Base-by-base conservation (phyloP, 2,329 filamentous ascomycete species). In the Ophiostoma perfectum region DNA sequence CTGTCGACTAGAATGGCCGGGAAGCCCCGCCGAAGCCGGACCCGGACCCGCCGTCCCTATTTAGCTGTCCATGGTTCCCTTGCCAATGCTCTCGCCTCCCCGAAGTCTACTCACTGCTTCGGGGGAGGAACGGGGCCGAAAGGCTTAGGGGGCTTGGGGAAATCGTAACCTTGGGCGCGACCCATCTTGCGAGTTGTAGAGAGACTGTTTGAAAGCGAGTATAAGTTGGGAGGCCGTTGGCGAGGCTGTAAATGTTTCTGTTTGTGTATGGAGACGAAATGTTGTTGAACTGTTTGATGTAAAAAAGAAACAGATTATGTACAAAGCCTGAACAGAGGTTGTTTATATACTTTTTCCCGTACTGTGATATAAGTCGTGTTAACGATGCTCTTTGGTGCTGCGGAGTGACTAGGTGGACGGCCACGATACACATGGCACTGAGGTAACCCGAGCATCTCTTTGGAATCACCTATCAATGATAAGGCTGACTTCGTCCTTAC, bases 121-220 rank as follows among this genome's bases (percentile, higher is more conserved):
- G 44, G 67, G 5, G 64, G 52, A 14, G 64, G 52, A 36, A 42
- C 52, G 14, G 62, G 67, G 14, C 45, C 36, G 14, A 18, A 12
- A 4, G 68, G 68, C 27, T 49, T 52, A 3, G 52, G 36, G 3
- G 65, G 66, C 52, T 64, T 64, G 39, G 66, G 68, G 41, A 41
- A 41, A 18, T 70, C 66, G 64, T 70, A 62, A 9, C 66, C 64
- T 16, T 67, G 64, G 6, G 52, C 36, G 49, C 69, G 58, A 60
- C 64, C 49, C 69, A 70, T 70, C 9, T n/a, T 58, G 18, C 5
- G 9, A 18, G 16, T 44, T 62, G 58, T 14, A n/a, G 45, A 14
- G 45, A 49, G 45, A 9, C 2, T n/a, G 8, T 44, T 16, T 67
- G 18, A 36, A 18, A n/a, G 14, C 42, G 16, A 49, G 18, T n/a